phyloP scores from a whole-genome alignment of 805 yeast genomes.

The Lipomyces starkeyi region DNA sequence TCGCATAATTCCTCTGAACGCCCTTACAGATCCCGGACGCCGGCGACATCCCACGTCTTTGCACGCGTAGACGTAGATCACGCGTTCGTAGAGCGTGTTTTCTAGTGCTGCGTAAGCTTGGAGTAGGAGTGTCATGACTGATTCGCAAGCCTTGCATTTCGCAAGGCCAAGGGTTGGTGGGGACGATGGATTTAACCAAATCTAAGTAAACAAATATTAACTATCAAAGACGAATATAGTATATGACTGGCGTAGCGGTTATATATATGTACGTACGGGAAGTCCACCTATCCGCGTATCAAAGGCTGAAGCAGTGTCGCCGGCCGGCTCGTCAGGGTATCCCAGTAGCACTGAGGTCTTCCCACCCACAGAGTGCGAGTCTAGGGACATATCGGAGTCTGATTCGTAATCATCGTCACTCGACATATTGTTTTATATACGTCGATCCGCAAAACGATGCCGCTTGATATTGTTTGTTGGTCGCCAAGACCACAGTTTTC shows the following conservation, averaged over 20 bases:
- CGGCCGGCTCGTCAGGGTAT: slow-evolving; percentile 42
- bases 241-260: too few species aligned
- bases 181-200: slow-evolving; percentile 70
- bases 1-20: slow-evolving; percentile 74
- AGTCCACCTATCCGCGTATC: slow-evolving; percentile 86
- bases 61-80: slow-evolving; percentile 81
- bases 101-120: slow-evolving; percentile 86
- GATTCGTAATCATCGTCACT: slow-evolving; percentile 28
- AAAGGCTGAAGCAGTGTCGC: slow-evolving; percentile 36
- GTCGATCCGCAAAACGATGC: neutral
- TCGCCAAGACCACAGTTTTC: neutral
- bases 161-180: slow-evolving; percentile 59
- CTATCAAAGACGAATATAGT: slow-evolving; percentile 5
- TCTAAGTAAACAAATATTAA: slow-evolving; percentile 26
- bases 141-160: slow-evolving; percentile 69
- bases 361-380: slow-evolving; percentile 20
- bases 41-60: slow-evolving; percentile 66
- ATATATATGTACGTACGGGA: slow-evolving; percentile 51
- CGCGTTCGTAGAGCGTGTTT: slow-evolving; percentile 74
- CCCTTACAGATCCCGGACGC: slow-evolving; percentile 71
- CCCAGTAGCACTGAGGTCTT: slow-evolving; percentile 48
- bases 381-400: slow-evolving; percentile 32
- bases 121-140: slow-evolving; percentile 66
- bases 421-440: slow-evolving; percentile 15
- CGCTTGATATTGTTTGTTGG: neutral